These are phyloP conservation scores for Trifolium subterraneum DNA, from an alignment of 306 rosid species.

Conservation along the genomic window DNA sequence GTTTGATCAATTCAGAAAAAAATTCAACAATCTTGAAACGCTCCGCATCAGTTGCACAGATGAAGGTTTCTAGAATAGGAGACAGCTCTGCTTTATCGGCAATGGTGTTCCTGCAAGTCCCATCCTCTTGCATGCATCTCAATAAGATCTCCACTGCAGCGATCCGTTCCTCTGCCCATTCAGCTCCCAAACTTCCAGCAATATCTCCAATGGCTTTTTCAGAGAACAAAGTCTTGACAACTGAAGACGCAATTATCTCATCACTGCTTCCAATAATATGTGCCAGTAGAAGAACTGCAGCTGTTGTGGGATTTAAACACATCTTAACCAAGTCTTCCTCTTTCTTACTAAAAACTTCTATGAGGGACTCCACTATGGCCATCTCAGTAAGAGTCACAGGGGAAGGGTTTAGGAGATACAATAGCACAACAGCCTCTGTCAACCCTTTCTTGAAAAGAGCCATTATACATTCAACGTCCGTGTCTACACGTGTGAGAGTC, in stretches of 20 bases:
- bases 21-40: constrained; percentile 69
- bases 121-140: constrained; percentile 81
- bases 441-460: constrained; percentile 79
- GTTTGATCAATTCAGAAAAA: constrained; percentile 74
- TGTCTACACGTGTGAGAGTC: constrained; percentile 78
- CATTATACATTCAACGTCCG: constrained; percentile 78
- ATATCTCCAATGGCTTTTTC: constrained; percentile 59
- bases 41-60: constrained; percentile 57
- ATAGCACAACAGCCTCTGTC: constrained; percentile 77
- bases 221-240: constrained; percentile 50
- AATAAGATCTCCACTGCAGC: constrained; percentile 77
- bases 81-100: constrained; percentile 75
- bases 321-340: constrained; percentile 62
- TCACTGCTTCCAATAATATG: constrained; percentile 60
- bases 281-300: constrained; percentile 70
- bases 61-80: constrained; percentile 72
- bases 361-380: constrained; percentile 62
- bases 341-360: constrained; percentile 57
- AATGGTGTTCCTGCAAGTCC: constrained; percentile 71
- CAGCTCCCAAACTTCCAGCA: constrained; percentile 67
- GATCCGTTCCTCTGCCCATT: constrained; percentile 65
- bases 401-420: constrained; percentile 68
- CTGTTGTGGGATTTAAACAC: constrained; percentile 74
- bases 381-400: constrained; percentile 51
- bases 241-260: constrained; percentile 55